These are phyloP conservation scores for Favolaschia claudopus DNA, from an alignment of 768 basidiomycete species.

Conservation along the genomic window DNA sequence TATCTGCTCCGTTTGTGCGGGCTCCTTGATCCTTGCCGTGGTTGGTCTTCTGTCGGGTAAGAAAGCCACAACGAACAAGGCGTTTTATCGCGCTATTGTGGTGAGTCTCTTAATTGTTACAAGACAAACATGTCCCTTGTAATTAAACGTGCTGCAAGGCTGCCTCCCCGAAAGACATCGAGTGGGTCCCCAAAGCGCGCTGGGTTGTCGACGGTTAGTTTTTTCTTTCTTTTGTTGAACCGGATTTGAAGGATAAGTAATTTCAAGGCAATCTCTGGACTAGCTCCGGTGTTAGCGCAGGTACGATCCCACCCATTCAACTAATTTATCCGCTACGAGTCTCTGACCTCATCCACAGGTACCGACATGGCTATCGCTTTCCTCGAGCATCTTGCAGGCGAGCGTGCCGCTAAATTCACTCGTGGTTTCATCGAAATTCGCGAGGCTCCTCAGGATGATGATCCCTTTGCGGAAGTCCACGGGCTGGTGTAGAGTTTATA, in stretches of 20 bases:
- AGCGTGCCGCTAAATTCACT: conserved; percentile 23
- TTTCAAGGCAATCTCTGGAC: conserved; percentile 50
- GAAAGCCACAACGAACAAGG: conserved; percentile 49
- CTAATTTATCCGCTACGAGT: neutral
- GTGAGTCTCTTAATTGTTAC: too few relatives aligned
- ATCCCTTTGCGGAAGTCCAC: conserved; percentile 36
- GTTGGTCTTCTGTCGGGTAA: conserved; percentile 42
- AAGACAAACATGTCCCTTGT: neutral
- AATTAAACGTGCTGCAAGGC: conserved; percentile 12
- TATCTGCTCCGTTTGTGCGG: conserved; percentile 44
- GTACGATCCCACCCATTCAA: conserved; percentile 12
- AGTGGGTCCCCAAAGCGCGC: conserved; percentile 44
- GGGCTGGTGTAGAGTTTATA: conserved; percentile 36
- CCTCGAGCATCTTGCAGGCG: conserved; percentile 37
- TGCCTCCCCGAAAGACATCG: conserved; percentile 31
- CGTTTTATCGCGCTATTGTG: conserved; percentile 31
- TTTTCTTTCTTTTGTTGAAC: too few relatives aligned
- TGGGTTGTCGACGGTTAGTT: conserved; percentile 43
- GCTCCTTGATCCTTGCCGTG: conserved; percentile 39
- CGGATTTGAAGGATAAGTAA: too few relatives aligned
- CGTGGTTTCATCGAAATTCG: conserved; percentile 29
- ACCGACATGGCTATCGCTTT: conserved; percentile 45
- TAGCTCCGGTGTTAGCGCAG: conserved; percentile 45
- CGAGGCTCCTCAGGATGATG: conserved; percentile 28
- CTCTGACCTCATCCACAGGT: conserved; percentile 26